phyloP scores from a whole-genome alignment of 352 stramenopile genomes.

The Globisporangium uncinulatum region DNA sequence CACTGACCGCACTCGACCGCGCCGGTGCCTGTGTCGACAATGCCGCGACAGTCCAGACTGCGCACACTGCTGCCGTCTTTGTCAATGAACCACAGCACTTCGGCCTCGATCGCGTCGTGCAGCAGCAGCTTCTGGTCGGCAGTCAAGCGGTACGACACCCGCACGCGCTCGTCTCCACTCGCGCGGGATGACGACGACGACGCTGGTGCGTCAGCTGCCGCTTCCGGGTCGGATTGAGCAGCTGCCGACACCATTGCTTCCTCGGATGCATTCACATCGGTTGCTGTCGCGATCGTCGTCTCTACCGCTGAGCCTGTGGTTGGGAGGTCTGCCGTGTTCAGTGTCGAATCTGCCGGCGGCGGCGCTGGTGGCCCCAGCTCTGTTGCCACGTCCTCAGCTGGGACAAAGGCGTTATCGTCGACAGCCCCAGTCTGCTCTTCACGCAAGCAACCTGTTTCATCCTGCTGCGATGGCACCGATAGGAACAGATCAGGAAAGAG shows the following conservation, averaged over 20 bases:
- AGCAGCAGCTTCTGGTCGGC: conserved; percentile 54
- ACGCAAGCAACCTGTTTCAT: neutral
- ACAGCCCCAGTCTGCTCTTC: neutral
- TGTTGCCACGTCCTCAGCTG: neutral
- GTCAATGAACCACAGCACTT: conserved; percentile 77
- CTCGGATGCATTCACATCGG: neutral
- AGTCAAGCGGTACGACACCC: neutral
- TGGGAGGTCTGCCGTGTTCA: neutral
- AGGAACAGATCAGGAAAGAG: conserved; percentile 61
- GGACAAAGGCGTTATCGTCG: neutral
- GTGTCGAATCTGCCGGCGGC: neutral
- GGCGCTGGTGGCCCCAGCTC: neutral
- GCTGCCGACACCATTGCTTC: neutral
- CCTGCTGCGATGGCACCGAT: conserved; percentile 1
- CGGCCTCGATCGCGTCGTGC: conserved; percentile 66
- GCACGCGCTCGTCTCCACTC: conserved; percentile 1
- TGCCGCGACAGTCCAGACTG: conserved; percentile 58
- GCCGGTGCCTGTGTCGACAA: conserved; percentile 31
- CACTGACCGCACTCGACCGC: conserved; percentile 43
- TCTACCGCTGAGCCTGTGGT: neutral
- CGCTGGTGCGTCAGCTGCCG: neutral
- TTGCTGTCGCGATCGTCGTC: neutral
- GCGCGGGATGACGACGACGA: neutral
- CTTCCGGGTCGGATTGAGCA: neutral
- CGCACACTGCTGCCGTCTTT: conserved; percentile 67